Evolutionary conservation across 129 eudicot genomes (phyloP).

Genomic region (Daucus carota): DNA sequence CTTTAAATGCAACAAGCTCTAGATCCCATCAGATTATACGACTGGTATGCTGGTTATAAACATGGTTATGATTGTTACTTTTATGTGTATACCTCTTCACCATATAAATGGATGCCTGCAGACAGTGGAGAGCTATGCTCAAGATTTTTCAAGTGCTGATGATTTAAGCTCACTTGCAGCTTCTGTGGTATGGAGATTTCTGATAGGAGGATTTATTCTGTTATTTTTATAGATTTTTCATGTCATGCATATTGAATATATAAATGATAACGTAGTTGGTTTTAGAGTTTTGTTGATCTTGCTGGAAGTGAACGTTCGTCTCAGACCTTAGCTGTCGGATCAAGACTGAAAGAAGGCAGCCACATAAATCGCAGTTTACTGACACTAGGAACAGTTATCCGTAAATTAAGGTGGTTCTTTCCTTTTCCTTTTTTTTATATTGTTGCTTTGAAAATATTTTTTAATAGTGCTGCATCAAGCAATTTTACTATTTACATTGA

Average conservation of each 20-base stretch:
- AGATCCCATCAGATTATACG: constrained; percentile 91
- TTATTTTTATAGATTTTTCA: background rate
- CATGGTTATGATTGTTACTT: background rate
- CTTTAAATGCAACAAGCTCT: constrained; percentile 79
- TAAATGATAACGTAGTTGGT: constrained; percentile 5
- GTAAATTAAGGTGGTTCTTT: constrained; percentile 56
- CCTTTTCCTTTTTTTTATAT: background rate
- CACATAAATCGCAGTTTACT: constrained; percentile 88
- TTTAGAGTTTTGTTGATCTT: constrained; percentile 82
- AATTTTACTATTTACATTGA: background rate
- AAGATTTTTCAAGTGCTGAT: constrained; percentile 30
- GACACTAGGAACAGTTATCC: constrained; percentile 86
- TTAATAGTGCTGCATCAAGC: background rate
- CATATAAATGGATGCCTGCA: constrained; percentile 17
- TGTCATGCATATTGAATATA: constrained; percentile 1
- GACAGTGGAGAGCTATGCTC: constrained; percentile 76
- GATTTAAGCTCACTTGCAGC: constrained; percentile 75
- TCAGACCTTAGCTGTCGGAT: constrained; percentile 66
- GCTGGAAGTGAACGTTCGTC: constrained; percentile 98
- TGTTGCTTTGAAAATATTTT: background rate
- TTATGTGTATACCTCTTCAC: background rate
- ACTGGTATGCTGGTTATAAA: constrained; percentile 41
- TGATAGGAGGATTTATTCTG: background rate
- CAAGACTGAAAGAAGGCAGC: constrained; percentile 85
- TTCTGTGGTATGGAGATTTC: constrained; percentile 44